Evolutionary conservation across 2,329 filamentous ascomycete genomes (phyloP).

Genomic region (Domatiomyces catenatus): DNA sequence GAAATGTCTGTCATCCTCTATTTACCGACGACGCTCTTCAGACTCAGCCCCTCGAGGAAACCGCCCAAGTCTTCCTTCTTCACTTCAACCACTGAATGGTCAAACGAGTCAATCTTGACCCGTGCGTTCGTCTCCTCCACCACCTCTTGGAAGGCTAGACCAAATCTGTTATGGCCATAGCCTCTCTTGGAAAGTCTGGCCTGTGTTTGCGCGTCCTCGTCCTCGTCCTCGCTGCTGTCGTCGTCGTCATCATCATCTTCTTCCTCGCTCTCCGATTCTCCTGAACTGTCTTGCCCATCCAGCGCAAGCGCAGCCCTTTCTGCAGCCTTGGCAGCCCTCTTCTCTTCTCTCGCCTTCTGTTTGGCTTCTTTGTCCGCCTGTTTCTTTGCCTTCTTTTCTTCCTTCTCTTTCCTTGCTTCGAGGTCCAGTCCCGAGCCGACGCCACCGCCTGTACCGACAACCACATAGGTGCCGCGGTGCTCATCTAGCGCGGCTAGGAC

Average conservation of each 20-base stretch:
- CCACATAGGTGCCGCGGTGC: slow-evolving; percentile 69
- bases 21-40: slow-evolving; percentile 62
- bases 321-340: slow-evolving; percentile 41
- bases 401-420: slow-evolving; percentile 48
- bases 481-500: slow-evolving; percentile 87
- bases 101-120: slow-evolving; percentile 88
- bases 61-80: slow-evolving; percentile 82
- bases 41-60: slow-evolving; percentile 81
- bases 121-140: slow-evolving; percentile 78
- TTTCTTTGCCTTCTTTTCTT: slow-evolving; percentile 52
- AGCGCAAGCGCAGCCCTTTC: slow-evolving; percentile 33
- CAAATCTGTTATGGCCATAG: slow-evolving; percentile 75
- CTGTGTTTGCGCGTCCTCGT: slow-evolving; percentile 41
- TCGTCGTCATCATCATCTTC: slow-evolving; percentile 52
- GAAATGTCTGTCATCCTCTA: neutral
- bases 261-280: slow-evolving; percentile 35
- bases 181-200: slow-evolving; percentile 38
- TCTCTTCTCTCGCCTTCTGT: slow-evolving; percentile 44
- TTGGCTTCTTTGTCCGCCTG: slow-evolving; percentile 46
- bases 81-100: slow-evolving; percentile 96
- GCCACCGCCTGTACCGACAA: slow-evolving; percentile 80
- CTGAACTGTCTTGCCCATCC: slow-evolving; percentile 38
- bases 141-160: slow-evolving; percentile 89
- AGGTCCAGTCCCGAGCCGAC: slow-evolving; percentile 62
- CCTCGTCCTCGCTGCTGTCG: slow-evolving; percentile 30